Evolutionary conservation across 257 asterid species (phyloP).

Genomic region (Scutellaria baicalensis): DNA sequence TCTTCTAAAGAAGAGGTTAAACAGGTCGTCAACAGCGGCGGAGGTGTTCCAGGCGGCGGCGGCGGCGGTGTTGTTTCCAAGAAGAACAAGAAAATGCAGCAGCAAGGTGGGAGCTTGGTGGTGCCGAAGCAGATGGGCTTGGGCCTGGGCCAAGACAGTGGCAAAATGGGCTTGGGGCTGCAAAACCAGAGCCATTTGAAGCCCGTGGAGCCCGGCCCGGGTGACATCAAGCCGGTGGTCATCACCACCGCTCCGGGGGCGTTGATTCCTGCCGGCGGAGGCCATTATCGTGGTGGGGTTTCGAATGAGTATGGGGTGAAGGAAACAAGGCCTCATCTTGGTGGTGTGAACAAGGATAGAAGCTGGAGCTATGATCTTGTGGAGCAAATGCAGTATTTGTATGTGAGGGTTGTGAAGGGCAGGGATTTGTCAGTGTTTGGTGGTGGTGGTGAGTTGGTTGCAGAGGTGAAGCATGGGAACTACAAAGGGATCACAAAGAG

Average conservation of each 20-base stretch:
- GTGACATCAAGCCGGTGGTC: conserved; percentile 66
- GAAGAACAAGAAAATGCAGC: conserved; percentile 62
- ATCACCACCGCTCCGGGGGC: conserved; percentile 47
- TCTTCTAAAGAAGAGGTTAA: conserved; percentile 62
- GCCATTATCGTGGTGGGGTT: conserved; percentile 32
- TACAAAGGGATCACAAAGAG: conserved; percentile 66
- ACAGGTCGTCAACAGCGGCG: conserved; percentile 27
- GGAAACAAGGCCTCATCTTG: conserved; percentile 79
- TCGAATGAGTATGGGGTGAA: conserved; percentile 52
- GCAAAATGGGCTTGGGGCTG: conserved; percentile 26
- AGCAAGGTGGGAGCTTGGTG: conserved; percentile 37
- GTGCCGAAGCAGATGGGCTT: conserved; percentile 30
- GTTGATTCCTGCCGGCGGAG: conserved; percentile 22
- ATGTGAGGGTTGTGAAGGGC: conserved; percentile 60
- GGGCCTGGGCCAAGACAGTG: conserved; percentile 17
- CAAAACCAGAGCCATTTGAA: conserved; percentile 41
- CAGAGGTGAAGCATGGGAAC: conserved; percentile 83
- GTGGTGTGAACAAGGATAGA: conserved; percentile 59
- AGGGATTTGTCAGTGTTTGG: conserved; percentile 46
- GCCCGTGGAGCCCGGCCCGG: conserved; percentile 45
- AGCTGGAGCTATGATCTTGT: conserved; percentile 79
- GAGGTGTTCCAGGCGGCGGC: background rate
- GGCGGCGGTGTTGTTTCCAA: conserved; percentile 18
- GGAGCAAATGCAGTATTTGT: conserved; percentile 84
- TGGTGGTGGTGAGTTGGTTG: conserved; percentile 52